A percentile compares a stretch with the other conserved stretches of the same genome.
Conservation (phyloP, 345 rosid genomes). For the Populus davidiana region DNA sequence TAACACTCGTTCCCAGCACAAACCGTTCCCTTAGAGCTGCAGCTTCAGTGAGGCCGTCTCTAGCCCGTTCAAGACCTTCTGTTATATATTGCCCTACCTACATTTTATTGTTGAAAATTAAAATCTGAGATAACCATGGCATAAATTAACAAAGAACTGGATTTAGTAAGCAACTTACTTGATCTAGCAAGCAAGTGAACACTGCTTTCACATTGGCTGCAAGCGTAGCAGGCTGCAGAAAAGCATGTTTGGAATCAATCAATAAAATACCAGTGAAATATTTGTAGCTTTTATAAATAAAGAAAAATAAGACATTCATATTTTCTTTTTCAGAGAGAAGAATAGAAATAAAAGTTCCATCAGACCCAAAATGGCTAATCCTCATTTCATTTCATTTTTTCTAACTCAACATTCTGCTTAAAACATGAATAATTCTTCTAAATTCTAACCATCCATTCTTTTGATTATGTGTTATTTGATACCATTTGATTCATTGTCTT, state of each 20-base stretch:
- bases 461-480: neutral
- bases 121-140: constrained; percentile 16
- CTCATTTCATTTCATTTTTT: neutral
- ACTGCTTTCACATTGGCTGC: constrained; percentile 83
- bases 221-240: constrained; percentile 68
- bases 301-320: neutral
- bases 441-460: neutral
- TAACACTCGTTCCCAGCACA: constrained; percentile 79
- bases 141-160: constrained; percentile 5
- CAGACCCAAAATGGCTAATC: neutral
- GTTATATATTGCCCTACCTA: constrained; percentile 89
- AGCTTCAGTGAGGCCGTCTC: constrained; percentile 89
- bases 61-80: constrained; percentile 95
- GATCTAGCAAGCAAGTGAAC: constrained; percentile 85
- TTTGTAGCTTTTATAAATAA: neutral
- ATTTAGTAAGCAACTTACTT: constrained; percentile 50
- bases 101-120: neutral
- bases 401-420: neutral
- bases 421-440: neutral
- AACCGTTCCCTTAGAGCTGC: constrained; percentile 90
- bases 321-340: neutral
- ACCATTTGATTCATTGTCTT: neutral
- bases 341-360: neutral
- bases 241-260: constrained; percentile 17
- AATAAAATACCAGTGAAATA: neutral